Evolutionary conservation across 2,329 filamentous ascomycete species (phyloP), one percentile per base, ranked within the genome.

Genomic region (Sporothrix pallida): DNA sequence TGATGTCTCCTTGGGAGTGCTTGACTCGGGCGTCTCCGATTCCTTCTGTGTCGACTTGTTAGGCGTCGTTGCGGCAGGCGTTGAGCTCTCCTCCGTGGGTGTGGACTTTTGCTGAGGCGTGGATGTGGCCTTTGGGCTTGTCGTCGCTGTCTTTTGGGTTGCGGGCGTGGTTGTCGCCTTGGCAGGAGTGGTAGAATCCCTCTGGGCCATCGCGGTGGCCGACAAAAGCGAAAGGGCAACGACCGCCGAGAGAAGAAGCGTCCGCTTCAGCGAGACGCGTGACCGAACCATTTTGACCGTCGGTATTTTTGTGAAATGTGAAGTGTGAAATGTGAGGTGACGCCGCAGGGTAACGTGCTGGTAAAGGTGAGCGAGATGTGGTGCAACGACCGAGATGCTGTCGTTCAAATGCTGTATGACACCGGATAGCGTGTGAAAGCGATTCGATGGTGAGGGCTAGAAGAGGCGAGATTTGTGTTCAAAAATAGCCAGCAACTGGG

Each of bases 261-360:
- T 78, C 56, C 80, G 80, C 80, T 78, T 80, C 78, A 80, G 73
- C 60, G 79, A 80, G 56, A 78, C 71, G 58, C 76, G 78, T 76
- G 80, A 75, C 54, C 76, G 75, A 50, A 73, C 74, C 81, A 81
- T 82, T 48, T 37, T 74, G 4, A 37, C 15, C 8, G 67, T 31
- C 17, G 9, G 31, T 50, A 15, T 65, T 37, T 65, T 13, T 65
- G 17, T 31, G 37, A 44, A 2, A 13, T 42, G 23, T 6, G 6
- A 37, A n/a, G 37, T 44, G 13, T 3, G 23, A 12, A 26, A 9
- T 1, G 44, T 50, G 44, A 50, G 26, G 69, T 3, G 37, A 42
- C 44, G 70, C 9, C 15, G 56, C 44, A 63, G 46, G 20, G 31
- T 23, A 31, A 31, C 48, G 71, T 31, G 15, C 13, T 58, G 23